Evolutionary conservation across 1,284 basidiomycete genomes (phyloP).

Genomic region (Malassezia vespertilionis): DNA sequence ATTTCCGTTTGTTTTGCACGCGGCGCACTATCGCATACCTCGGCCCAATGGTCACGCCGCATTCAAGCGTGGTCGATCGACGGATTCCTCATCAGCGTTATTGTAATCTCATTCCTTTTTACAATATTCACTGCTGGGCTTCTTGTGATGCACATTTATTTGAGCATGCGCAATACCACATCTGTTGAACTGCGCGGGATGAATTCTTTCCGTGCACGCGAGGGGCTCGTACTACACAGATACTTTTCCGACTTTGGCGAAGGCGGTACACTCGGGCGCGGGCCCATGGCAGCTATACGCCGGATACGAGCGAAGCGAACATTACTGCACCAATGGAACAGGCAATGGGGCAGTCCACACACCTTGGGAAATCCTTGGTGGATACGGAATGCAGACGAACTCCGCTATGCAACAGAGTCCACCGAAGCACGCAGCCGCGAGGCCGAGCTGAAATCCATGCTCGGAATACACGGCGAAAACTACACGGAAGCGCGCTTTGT

Average conservation of each 20-base stretch:
- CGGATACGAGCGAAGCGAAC: slow-evolving; percentile 1
- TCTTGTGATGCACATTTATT: slow-evolving; percentile 55
- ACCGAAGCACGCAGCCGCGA: slow-evolving; percentile 2
- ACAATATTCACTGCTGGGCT: slow-evolving; percentile 59
- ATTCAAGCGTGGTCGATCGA: slow-evolving; percentile 51
- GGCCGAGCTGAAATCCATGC: slow-evolving; percentile 3
- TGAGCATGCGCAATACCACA: slow-evolving; percentile 60
- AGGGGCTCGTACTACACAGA: slow-evolving; percentile 52
- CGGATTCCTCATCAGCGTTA: slow-evolving; percentile 58
- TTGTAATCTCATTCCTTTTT: slow-evolving; percentile 58
- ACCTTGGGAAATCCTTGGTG: slow-evolving; percentile 77
- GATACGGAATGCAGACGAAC: slow-evolving; percentile 50
- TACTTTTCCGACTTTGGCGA: slow-evolving; percentile 23
- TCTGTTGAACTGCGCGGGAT: slow-evolving; percentile 65
- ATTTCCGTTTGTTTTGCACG: slow-evolving; percentile 46
- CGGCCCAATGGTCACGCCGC: background rate
- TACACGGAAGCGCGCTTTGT: background rate
- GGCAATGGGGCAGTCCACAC: slow-evolving; percentile 63
- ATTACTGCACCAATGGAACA: slow-evolving; percentile 55
- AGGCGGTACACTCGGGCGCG: slow-evolving; percentile 11
- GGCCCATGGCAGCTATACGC: slow-evolving; percentile 4
- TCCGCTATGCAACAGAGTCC: slow-evolving; percentile 4
- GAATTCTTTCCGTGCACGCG: slow-evolving; percentile 56
- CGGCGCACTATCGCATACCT: slow-evolving; percentile 18
- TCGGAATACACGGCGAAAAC: background rate